phyloP scores from a whole-genome alignment of 75 land plant species.

The Chamaecyparis obtusa region DNA sequence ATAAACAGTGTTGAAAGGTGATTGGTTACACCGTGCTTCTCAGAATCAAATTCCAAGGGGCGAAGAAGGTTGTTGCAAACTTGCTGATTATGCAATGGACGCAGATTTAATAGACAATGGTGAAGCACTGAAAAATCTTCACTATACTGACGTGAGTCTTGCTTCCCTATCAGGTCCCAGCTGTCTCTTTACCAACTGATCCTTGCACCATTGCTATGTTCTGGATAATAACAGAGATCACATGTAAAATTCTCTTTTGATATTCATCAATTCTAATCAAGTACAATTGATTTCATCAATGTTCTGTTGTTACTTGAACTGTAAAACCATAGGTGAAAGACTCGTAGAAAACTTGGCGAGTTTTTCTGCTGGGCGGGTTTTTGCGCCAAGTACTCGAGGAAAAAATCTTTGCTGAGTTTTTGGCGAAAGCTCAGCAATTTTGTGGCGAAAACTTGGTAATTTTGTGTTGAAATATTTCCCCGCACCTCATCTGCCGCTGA shows the following conservation, averaged over 20 bases:
- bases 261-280: neutral
- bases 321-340: neutral
- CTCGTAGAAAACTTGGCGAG: too few species aligned
- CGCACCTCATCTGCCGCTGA: too few species aligned
- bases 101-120: neutral
- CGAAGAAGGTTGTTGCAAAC: neutral
- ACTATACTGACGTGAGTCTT: too few species aligned
- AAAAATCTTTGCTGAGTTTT: too few species aligned
- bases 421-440: too few species aligned
- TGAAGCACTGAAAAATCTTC: too few species aligned
- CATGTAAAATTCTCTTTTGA: neutral
- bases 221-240: neutral
- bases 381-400: too few species aligned
- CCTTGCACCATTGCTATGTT: neutral
- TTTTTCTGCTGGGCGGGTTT: too few species aligned
- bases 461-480: too few species aligned
- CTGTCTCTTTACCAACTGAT: neutral
- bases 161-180: too few species aligned
- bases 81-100: neutral
- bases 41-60: neutral
- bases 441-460: too few species aligned
- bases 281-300: neutral
- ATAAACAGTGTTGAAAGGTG: neutral
- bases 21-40: neutral
- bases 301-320: neutral